Conservation (phyloP, 2,329 filamentous ascomycete species). For the Cadophora sp. region DNA sequence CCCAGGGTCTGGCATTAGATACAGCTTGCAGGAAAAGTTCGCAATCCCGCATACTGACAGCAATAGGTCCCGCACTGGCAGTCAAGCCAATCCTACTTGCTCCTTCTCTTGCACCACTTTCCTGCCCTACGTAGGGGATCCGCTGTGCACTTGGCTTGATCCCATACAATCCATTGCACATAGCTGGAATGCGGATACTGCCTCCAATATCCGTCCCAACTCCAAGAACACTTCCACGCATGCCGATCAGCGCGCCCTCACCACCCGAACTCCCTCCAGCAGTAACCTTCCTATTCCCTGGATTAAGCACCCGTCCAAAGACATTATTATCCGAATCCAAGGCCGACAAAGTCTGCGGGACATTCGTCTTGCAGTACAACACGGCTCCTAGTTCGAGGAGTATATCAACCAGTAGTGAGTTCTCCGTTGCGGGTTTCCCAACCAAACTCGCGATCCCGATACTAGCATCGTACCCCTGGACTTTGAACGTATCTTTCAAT, state of each 20-base stretch:
- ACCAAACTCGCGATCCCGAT: conserved; percentile 64
- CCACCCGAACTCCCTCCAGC: conserved; percentile 70
- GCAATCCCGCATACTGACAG: conserved; percentile 56
- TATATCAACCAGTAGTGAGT: conserved; percentile 64
- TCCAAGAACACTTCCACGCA: conserved; percentile 62
- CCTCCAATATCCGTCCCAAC: conserved; percentile 68
- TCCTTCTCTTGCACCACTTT: conserved; percentile 57
- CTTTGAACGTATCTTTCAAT: conserved; percentile 67
- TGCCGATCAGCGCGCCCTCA: conserved; percentile 64
- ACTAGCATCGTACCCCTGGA: conserved; percentile 58
- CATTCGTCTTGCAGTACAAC: conserved; percentile 74
- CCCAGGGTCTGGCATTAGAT: conserved; percentile 58
- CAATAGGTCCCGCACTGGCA: conserved; percentile 56
- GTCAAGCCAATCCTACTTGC: conserved; percentile 57
- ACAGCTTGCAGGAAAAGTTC: conserved; percentile 57
- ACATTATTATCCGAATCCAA: conserved; percentile 67
- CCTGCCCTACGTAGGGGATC: conserved; percentile 51
- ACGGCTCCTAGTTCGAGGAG: conserved; percentile 67
- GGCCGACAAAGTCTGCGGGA: conserved; percentile 63
- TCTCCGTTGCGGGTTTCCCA: conserved; percentile 56
- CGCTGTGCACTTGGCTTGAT: conserved; percentile 55
- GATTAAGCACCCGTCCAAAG: conserved; percentile 68
- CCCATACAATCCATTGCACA: conserved; percentile 58
- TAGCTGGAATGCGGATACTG: conserved; percentile 51
- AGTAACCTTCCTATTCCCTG: conserved; percentile 62